Conservation (phyloP, 1,284 basidiomycete genomes). For the Cutaneotrichosporon sp. region DNA sequence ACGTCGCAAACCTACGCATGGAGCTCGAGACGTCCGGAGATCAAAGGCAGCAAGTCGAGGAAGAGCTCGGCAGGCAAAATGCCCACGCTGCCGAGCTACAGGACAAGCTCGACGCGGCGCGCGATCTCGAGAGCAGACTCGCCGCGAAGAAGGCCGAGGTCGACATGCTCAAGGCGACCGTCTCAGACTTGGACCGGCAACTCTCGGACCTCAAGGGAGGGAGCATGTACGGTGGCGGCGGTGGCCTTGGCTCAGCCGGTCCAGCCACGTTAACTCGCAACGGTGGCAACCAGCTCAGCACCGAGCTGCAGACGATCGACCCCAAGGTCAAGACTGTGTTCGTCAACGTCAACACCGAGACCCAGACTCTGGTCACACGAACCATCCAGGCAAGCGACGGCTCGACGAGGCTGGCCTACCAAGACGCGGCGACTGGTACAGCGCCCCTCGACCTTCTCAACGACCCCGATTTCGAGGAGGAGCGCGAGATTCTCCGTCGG, state of each 20-base stretch:
- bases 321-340: not conserved
- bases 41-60: slow-evolving; percentile 34
- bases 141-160: slow-evolving; percentile 63
- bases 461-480: slow-evolving; percentile 14
- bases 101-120: slow-evolving; percentile 59
- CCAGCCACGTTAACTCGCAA: slow-evolving; percentile 8
- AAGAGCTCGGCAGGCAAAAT: slow-evolving; percentile 68
- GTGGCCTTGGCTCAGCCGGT: not conserved
- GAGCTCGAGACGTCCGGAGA: not conserved
- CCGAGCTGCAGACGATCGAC: not conserved
- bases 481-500: not conserved
- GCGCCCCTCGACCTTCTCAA: slow-evolving; percentile 12
- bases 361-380: not conserved
- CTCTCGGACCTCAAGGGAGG: slow-evolving; percentile 65
- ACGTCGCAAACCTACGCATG: not conserved
- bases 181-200: slow-evolving; percentile 74
- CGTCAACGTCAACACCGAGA: not conserved
- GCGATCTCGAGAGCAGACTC: not conserved
- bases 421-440: not conserved
- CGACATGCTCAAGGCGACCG: slow-evolving; percentile 64
- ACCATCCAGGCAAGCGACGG: not conserved
- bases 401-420: slow-evolving; percentile 6
- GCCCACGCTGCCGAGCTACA: slow-evolving; percentile 70
- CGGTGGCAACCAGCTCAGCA: slow-evolving; percentile 3
- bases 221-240: not conserved